Conservation (phyloP, 805 yeast genomes). For the Yarrowia alimentaria region DNA sequence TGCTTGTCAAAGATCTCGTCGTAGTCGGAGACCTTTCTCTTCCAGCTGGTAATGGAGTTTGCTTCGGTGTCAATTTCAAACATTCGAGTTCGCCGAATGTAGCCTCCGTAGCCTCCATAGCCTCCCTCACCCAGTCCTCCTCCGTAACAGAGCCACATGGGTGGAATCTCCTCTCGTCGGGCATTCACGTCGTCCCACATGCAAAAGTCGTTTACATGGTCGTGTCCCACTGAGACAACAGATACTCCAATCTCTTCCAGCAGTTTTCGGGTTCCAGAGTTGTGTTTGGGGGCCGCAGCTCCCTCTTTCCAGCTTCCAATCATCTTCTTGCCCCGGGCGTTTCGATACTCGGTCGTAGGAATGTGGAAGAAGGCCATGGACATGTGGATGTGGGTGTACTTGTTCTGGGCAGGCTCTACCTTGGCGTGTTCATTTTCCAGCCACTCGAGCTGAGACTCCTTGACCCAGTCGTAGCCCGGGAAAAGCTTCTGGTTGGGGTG, state of each 20-base stretch:
- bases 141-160: conserved; percentile 86
- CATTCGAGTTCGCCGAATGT: conserved; percentile 71
- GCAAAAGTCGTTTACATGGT: conserved; percentile 93
- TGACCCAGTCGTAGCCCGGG: conserved; percentile 82
- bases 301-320: conserved; percentile 71
- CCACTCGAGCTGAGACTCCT: conserved; percentile 63
- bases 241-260: conserved; percentile 67
- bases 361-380: conserved; percentile 94
- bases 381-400: conserved; percentile 48
- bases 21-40: conserved; percentile 61
- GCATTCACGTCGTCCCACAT: conserved; percentile 45
- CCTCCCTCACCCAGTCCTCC: conserved; percentile 96
- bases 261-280: conserved; percentile 62
- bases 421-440: conserved; percentile 43
- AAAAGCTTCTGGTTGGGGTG: conserved; percentile 52
- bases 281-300: conserved; percentile 71
- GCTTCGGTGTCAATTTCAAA: conserved; percentile 62
- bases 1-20: conserved; percentile 51
- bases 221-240: conserved; percentile 86
- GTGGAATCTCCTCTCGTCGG: conserved; percentile 28
- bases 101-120: conserved; percentile 89
- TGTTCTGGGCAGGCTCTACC: conserved; percentile 38
- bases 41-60: conserved; percentile 62
- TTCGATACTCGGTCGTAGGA: conserved; percentile 81
- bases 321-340: conserved; percentile 42